These are phyloP conservation scores for Plantago ovata DNA, from an alignment of 257 asterid genomes.

Conservation along the genomic window DNA sequence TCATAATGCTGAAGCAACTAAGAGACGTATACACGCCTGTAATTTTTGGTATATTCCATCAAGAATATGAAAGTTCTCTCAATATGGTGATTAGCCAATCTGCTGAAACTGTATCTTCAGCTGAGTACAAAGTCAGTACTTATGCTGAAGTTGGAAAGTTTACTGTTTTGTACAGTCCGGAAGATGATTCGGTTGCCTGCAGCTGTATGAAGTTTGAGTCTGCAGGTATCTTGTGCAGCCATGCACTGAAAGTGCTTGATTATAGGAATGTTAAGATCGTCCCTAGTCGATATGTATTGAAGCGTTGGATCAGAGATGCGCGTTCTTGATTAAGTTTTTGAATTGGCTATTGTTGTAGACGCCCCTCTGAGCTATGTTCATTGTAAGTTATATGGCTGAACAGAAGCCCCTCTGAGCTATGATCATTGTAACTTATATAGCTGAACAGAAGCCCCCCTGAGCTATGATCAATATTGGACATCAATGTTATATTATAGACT, in stretches of 20 bases:
- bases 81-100: slow-evolving; percentile 37
- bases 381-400: too few relatives aligned
- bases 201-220: slow-evolving; percentile 60
- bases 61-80: slow-evolving; percentile 41
- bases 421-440: neutral
- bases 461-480: too few relatives aligned
- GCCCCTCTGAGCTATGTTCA: slow-evolving; percentile 10
- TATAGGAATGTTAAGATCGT: slow-evolving; percentile 50
- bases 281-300: slow-evolving; percentile 48
- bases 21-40: slow-evolving; percentile 53
- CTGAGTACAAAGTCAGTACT: slow-evolving; percentile 42
- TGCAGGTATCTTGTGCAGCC: slow-evolving; percentile 57
- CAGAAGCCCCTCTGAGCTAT: slow-evolving; percentile 6
- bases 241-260: slow-evolving; percentile 59
- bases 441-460: too few relatives aligned
- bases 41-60: slow-evolving; percentile 39
- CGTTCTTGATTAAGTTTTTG: slow-evolving; percentile 20
- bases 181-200: slow-evolving; percentile 48
- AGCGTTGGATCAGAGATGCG: slow-evolving; percentile 56
- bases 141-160: slow-evolving; percentile 43
- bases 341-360: too few relatives aligned
- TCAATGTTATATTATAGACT: too few relatives aligned
- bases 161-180: slow-evolving; percentile 37
- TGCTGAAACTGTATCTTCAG: slow-evolving; percentile 30
- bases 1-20: slow-evolving; percentile 48